Evolutionary conservation across 805 yeast species (phyloP).

Genomic region (Starmerella asiatica): DNA sequence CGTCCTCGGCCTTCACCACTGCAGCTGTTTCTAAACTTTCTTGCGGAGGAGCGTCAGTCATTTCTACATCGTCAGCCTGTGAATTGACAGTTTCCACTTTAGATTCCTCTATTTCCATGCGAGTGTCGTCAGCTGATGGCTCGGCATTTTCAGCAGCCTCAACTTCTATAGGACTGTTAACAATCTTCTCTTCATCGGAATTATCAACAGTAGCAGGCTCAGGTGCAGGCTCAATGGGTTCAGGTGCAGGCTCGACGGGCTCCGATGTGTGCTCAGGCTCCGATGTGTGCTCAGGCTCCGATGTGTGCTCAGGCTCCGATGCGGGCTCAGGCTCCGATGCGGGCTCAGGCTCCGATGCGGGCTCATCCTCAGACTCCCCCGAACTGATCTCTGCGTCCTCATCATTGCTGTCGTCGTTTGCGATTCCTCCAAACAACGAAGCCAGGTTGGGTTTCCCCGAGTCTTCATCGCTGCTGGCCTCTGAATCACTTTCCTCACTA

Average conservation of each 20-base stretch:
- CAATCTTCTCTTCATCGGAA: too few relatives aligned
- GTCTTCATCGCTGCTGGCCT: conserved; percentile 10
- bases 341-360: conserved; percentile 31
- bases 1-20: conserved; percentile 4
- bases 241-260: too few relatives aligned
- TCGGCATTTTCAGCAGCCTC: background rate
- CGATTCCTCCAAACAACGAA: conserved; percentile 6
- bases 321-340: conserved; percentile 20
- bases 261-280: too few relatives aligned
- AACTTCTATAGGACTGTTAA: too few relatives aligned
- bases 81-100: too few relatives aligned
- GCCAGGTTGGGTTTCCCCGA: conserved; percentile 9
- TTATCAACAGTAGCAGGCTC: too few relatives aligned
- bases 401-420: conserved; percentile 19
- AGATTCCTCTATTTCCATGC: background rate
- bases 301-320: conserved; percentile 13
- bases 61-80: background rate
- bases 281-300: too few relatives aligned
- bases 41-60: conserved; percentile 4
- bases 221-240: too few relatives aligned
- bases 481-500: conserved; percentile 24
- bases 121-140: background rate
- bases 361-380: conserved; percentile 8
- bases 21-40: conserved; percentile 13
- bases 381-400: conserved; percentile 27